phyloP scores from a whole-genome alignment of 352 stramenopile genomes.

The Peronospora belbahrii region DNA sequence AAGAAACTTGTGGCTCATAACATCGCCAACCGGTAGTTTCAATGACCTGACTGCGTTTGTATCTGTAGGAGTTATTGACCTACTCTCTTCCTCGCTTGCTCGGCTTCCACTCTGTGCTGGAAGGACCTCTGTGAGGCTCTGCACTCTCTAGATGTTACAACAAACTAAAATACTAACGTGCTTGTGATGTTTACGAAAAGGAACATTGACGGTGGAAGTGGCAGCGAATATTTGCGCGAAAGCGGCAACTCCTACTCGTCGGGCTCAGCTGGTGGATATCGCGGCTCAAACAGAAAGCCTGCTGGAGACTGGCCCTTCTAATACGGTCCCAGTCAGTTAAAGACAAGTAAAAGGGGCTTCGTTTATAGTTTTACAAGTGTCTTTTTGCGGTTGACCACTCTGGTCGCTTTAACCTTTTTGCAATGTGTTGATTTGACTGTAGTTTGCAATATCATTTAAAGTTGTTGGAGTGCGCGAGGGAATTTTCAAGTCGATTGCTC shows the following conservation, averaged over 20 bases:
- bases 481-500: background rate
- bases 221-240: constrained; percentile 18
- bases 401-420: background rate
- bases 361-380: background rate
- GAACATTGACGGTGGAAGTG: constrained; percentile 37
- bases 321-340: background rate
- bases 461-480: background rate
- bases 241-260: constrained; percentile 24
- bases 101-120: constrained; percentile 70
- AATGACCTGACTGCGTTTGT: background rate
- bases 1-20: background rate
- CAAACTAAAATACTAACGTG: background rate
- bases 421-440: background rate
- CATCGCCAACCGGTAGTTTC: background rate
- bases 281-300: constrained; percentile 33
- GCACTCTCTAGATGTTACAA: background rate
- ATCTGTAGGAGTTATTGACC: constrained; percentile 49
- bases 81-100: constrained; percentile 74
- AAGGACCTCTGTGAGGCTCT: constrained; percentile 52
- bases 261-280: constrained; percentile 27
- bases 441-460: background rate
- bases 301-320: constrained; percentile 76
- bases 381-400: background rate
- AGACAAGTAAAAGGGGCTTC: background rate
- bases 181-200: constrained; percentile 15